These are phyloP conservation scores for Dicorynia guianensis DNA, from an alignment of 306 rosid genomes.

Conservation along the genomic window DNA sequence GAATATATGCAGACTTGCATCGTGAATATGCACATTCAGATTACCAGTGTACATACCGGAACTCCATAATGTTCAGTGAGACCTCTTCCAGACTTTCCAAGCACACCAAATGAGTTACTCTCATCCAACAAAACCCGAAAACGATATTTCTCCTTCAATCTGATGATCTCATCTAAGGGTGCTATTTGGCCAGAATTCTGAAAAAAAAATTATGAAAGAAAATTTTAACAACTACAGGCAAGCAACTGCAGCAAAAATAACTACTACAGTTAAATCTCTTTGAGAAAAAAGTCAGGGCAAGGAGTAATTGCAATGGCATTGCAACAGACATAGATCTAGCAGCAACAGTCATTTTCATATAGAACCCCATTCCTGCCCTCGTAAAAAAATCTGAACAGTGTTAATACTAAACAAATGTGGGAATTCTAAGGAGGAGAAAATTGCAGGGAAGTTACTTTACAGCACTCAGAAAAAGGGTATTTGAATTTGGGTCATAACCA, in stretches of 20 bases:
- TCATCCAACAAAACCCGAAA: constrained; percentile 95
- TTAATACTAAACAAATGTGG: not conserved
- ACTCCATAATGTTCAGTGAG: constrained; percentile 80
- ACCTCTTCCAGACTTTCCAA: constrained; percentile 94
- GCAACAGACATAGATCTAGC: constrained; percentile 8
- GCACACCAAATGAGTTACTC: constrained; percentile 98
- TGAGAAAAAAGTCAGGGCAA: constrained; percentile 18
- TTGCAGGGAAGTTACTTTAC: constrained; percentile 13
- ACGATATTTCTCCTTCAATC: constrained; percentile 82
- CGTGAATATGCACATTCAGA: not conserved
- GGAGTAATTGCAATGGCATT: constrained; percentile 17
- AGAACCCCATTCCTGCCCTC: not conserved
- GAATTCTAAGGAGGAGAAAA: not conserved
- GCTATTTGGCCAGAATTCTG: constrained; percentile 99
- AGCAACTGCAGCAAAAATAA: constrained; percentile 16
- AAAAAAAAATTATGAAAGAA: constrained; percentile 35
- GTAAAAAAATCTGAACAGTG: constrained; percentile 9
- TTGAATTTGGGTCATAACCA: not conserved
- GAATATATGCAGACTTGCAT: constrained; percentile 32
- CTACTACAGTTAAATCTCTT: constrained; percentile 19
- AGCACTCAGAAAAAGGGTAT: not conserved
- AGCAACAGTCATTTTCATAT: constrained; percentile 19
- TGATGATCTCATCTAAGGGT: constrained; percentile 87
- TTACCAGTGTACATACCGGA: constrained; percentile 63
- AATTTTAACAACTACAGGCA: constrained; percentile 2